phyloP scores from a whole-genome alignment of 2,329 filamentous ascomycete species.

The Lachnellula willkommii region DNA sequence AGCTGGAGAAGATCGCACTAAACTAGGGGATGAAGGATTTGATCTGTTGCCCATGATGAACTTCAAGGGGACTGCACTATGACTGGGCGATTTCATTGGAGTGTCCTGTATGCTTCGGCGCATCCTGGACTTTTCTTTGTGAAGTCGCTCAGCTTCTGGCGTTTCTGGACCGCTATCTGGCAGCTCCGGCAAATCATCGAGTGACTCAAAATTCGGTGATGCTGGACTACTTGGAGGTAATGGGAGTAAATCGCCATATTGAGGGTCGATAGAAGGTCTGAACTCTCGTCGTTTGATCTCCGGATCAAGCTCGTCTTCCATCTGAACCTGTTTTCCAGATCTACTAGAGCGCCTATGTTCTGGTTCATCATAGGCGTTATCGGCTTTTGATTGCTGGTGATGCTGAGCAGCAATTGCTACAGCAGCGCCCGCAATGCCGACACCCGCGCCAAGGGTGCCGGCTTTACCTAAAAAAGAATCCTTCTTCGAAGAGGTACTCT shows the following conservation, averaged over 20 bases:
- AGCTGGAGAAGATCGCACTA: constrained; percentile 37
- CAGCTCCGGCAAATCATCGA: constrained; percentile 45
- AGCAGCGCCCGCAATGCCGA: constrained; percentile 53
- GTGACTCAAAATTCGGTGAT: constrained; percentile 38
- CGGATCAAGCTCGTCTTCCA: constrained; percentile 45
- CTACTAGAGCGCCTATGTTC: constrained; percentile 11
- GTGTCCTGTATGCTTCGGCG: constrained; percentile 26
- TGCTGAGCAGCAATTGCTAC: constrained; percentile 32
- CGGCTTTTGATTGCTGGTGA: constrained; percentile 32
- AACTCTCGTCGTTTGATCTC: constrained; percentile 54
- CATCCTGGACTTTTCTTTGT: constrained; percentile 18
- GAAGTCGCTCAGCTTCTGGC: constrained; percentile 26
- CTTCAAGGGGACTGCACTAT: constrained; percentile 51
- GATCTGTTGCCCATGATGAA: constrained; percentile 42
- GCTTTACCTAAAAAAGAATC: constrained; percentile 69
- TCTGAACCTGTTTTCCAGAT: constrained; percentile 4
- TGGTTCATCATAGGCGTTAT: constrained; percentile 23
- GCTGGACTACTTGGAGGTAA: constrained; percentile 55
- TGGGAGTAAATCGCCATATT: constrained; percentile 59
- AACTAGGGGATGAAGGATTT: constrained; percentile 39
- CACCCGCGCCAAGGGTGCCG: constrained; percentile 66
- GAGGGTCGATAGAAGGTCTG: constrained; percentile 61
- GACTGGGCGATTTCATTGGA: constrained; percentile 36
- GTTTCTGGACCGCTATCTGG: constrained; percentile 55
- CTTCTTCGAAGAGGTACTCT: constrained; percentile 30